phyloP scores from a whole-genome alignment of 2,329 filamentous ascomycete species.

The Aureobasidium lini region DNA sequence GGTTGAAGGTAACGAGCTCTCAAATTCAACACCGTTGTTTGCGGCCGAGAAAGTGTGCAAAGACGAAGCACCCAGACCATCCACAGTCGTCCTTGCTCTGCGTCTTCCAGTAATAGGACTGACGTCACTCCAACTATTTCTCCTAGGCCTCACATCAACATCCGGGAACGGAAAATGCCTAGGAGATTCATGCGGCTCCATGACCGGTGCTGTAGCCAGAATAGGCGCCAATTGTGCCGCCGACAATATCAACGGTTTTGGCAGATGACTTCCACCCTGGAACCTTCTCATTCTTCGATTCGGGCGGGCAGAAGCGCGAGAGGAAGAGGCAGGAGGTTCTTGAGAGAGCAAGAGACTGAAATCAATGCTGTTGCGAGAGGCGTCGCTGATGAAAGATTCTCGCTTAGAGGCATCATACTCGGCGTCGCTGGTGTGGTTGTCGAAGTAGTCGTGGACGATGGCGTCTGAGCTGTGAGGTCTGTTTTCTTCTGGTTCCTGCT shows the following conservation, averaged over 20 bases:
- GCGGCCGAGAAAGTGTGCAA: background rate
- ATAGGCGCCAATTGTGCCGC: slow-evolving; percentile 22
- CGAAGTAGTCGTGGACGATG: background rate
- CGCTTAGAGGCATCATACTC: slow-evolving; percentile 11
- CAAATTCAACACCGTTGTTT: background rate
- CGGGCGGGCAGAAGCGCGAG: background rate
- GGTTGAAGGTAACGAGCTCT: background rate
- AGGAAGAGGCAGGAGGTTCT: background rate
- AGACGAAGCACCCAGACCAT: background rate
- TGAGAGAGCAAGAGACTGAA: background rate
- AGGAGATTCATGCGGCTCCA: slow-evolving; percentile 20
- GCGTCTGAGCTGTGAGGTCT: background rate
- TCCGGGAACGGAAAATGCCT: slow-evolving; percentile 17
- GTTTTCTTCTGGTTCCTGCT: background rate
- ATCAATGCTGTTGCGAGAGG: slow-evolving; percentile 10
- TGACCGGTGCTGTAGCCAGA: slow-evolving; percentile 23
- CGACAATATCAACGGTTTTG: slow-evolving; percentile 29
- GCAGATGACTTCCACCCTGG: slow-evolving; percentile 26
- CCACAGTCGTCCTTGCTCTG: slow-evolving; percentile 19
- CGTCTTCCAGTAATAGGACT: slow-evolving; percentile 13
- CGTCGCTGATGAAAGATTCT: slow-evolving; percentile 8
- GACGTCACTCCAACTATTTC: slow-evolving; percentile 8
- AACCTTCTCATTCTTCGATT: slow-evolving; percentile 29
- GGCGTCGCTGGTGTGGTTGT: slow-evolving; percentile 1
- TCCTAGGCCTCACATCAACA: background rate